Base-by-base conservation (phyloP, 768 basidiomycete genomes). In the Suillus sp. region DNA sequence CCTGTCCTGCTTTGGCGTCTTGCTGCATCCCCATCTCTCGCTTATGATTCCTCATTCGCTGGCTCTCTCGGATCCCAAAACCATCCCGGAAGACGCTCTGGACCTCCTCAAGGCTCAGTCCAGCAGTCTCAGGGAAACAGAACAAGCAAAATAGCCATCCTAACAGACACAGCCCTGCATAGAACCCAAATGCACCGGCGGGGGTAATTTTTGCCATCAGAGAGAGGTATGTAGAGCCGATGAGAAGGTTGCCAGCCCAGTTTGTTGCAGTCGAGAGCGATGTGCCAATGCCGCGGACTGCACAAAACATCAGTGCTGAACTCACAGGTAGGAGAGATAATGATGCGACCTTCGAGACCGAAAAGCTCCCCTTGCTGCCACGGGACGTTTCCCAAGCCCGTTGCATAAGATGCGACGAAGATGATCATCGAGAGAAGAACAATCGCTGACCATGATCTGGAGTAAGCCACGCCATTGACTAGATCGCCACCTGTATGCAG, bases 311-410 rank as follows among this genome's bases (percentile, higher is more conserved):
- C 16, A 48, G 45, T 43, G 32, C 38, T 13, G 22, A 38, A 56
- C 18, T 25, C 13, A 34, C n/a, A 20, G 13, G 58, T 11, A 27
- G 42, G 14, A 4, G 45, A 57, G 51, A 25, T 34, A 53, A 4
- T 40, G 30, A 42, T n/a, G 34, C 75, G 47, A 85, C 87, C 86
- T 80, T 92, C 90, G 43, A 93, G 82, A 22, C 82, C 80, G 76
- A 94, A 94, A 13, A 95, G 81, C 71, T 93, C 92, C 50, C 91
- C 91, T 73, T 93, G 92, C 69, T 92, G 91, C 92, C 92, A 93
- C 0, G 92, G 92, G 2, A 92, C 86, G 68, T 91, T 91, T 0
- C 91, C 91, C 18, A 92, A 76, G 4, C 91, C 89, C 2, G 84
- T 89, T 0, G 91, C 93, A 69, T 94, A 95, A 11, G 88, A 88